These are phyloP conservation scores for Fusarium graminum DNA, from an alignment of 2,329 filamentous ascomycete genomes.

Conservation along the genomic window DNA sequence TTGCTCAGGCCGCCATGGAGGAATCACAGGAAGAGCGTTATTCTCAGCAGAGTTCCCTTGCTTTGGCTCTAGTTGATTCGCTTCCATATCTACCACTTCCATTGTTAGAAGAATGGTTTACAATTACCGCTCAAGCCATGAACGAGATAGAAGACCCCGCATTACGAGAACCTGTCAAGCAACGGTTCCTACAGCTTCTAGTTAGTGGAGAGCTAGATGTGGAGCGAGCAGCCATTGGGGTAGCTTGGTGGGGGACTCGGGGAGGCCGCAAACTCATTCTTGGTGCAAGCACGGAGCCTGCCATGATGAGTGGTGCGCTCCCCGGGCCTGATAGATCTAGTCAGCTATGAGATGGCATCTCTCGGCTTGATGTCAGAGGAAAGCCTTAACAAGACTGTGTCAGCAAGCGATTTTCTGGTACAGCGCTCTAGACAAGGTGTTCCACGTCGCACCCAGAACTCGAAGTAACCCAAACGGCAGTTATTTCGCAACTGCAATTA, in stretches of 20 bases:
- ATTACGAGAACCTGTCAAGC: conserved; percentile 74
- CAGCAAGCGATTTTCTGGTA: neutral
- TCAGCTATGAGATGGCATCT: conserved; percentile 51
- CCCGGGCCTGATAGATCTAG: conserved; percentile 52
- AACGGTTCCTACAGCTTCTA: conserved; percentile 83
- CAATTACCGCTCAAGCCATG: conserved; percentile 75
- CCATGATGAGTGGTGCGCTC: conserved; percentile 70
- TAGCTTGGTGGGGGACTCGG: conserved; percentile 84
- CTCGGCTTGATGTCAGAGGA: conserved; percentile 6
- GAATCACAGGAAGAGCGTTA: conserved; percentile 54
- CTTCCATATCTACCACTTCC: conserved; percentile 78
- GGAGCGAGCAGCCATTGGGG: conserved; percentile 80
- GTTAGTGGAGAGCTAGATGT: conserved; percentile 90
- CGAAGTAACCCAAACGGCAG: conserved; percentile 15
- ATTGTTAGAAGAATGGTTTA: conserved; percentile 84
- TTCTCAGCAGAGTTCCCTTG: conserved; percentile 84
- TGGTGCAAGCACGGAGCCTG: conserved; percentile 41
- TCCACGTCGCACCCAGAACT: conserved; percentile 14
- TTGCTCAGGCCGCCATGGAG: conserved; percentile 50
- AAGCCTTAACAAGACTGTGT: neutral
- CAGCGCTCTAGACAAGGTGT: conserved; percentile 1
- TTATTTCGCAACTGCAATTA: conserved; percentile 11
- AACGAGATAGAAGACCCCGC: conserved; percentile 71
- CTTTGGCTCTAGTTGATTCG: conserved; percentile 82
- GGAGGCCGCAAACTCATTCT: conserved; percentile 67